Percentiles rank a stretch among this genome's conserved stretches.
Conservation (phyloP, 2,329 filamentous ascomycete species). For the Hypocreales sp. region DNA sequence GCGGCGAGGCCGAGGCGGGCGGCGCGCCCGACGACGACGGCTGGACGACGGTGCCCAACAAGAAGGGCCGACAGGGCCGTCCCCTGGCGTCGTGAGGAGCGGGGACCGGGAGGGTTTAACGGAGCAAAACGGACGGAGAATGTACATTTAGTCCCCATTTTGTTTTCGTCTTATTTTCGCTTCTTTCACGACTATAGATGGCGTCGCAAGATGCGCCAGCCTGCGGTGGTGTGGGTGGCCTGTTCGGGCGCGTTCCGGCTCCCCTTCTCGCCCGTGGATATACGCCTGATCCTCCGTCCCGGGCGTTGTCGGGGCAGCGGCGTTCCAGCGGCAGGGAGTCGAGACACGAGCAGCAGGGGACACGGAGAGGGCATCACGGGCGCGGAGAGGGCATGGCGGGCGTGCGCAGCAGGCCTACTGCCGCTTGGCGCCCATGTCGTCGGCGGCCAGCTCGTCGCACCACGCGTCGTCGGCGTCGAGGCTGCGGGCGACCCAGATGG, state of each 20-base stretch:
- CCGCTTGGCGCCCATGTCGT: slow-evolving; percentile 62
- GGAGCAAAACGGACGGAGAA: slow-evolving; percentile 7
- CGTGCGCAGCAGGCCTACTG: too few species aligned
- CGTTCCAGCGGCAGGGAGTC: too few species aligned
- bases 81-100: slow-evolving; percentile 6
- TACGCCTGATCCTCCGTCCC: too few species aligned
- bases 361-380: too few species aligned
- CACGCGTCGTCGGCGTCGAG: slow-evolving; percentile 37
- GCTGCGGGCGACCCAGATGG: slow-evolving; percentile 57
- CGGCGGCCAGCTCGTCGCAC: slow-evolving; percentile 39
- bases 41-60: slow-evolving; percentile 40
- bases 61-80: slow-evolving; percentile 22
- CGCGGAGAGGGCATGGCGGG: too few species aligned
- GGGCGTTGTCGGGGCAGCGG: too few species aligned
- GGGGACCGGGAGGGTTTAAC: background rate
- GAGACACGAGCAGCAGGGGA: too few species aligned
- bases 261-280: too few species aligned
- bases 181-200: slow-evolving; percentile 19
- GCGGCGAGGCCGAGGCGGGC: slow-evolving; percentile 14
- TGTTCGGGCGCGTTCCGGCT: too few species aligned
- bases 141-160: slow-evolving; percentile 20
- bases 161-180: slow-evolving; percentile 17
- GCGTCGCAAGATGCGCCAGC: slow-evolving; percentile 14
- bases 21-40: slow-evolving; percentile 40
- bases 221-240: too few species aligned